phyloP scores from a whole-genome alignment of 768 basidiomycete genomes.

The Russula sp. region DNA sequence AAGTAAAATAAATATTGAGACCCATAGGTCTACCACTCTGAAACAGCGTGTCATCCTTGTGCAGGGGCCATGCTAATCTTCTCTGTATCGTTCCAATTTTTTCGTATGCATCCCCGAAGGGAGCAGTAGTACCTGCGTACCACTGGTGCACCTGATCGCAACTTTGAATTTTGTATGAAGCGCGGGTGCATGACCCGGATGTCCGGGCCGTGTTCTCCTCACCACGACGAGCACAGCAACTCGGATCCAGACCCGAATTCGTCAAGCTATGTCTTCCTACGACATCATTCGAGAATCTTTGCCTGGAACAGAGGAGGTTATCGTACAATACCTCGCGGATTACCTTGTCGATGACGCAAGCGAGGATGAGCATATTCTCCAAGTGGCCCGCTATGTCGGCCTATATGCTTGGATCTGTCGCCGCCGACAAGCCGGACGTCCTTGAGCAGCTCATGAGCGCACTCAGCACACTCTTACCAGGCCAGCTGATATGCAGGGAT shows the following conservation, averaged over 20 bases:
- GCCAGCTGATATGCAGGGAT: conserved; percentile 52
- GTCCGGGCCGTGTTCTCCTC: background rate
- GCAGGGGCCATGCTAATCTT: conserved; percentile 99
- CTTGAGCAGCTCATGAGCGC: conserved; percentile 62
- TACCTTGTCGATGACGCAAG: conserved; percentile 86
- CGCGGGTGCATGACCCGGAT: background rate
- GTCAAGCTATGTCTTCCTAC: conserved; percentile 50
- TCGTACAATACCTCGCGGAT: conserved; percentile 80
- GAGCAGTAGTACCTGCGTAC: conserved; percentile 24
- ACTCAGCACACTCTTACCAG: conserved; percentile 58
- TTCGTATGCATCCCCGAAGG: conserved; percentile 93
- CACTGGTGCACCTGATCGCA: background rate
- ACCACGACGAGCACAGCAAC: too few species aligned
- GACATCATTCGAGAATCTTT: conserved; percentile 67
- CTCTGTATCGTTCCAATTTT: conserved; percentile 99
- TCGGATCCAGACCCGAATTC: too few species aligned
- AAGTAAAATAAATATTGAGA: conserved; percentile 40
- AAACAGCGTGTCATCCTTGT: conserved; percentile 99
- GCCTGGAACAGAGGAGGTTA: conserved; percentile 76
- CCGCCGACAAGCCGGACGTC: conserved; percentile 50
- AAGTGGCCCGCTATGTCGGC: conserved; percentile 63
- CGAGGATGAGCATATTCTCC: conserved; percentile 83
- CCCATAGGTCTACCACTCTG: conserved; percentile 61
- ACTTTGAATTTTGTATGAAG: conserved; percentile 8
- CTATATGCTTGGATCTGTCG: conserved; percentile 71